A percentile compares a stretch with the other conserved stretches of the same genome.
These are phyloP conservation scores for Polychaeton citri DNA, from an alignment of 2,329 filamentous ascomycete genomes.

Conservation along the genomic window DNA sequence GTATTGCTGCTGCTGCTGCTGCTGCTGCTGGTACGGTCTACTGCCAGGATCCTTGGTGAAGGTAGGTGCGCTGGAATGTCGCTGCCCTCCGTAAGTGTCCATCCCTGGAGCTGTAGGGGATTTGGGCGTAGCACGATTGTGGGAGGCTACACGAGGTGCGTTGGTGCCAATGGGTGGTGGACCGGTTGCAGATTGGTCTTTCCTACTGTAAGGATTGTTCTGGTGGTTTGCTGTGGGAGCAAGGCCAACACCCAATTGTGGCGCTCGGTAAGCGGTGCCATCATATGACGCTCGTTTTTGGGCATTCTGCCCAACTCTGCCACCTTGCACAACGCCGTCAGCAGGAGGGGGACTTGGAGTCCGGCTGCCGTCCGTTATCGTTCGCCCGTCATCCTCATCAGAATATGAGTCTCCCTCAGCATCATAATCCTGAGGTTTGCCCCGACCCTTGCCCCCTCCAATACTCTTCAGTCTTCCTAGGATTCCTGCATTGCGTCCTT, in stretches of 20 bases:
- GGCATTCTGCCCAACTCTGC: background rate
- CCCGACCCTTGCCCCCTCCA: slow-evolving; percentile 5
- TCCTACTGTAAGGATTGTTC: slow-evolving; percentile 1
- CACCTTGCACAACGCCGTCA: background rate
- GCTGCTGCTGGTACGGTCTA: background rate
- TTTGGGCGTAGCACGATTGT: slow-evolving; percentile 1
- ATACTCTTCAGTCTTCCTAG: slow-evolving; percentile 10
- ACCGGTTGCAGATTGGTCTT: slow-evolving; percentile 2
- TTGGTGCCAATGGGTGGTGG: slow-evolving; percentile 1
- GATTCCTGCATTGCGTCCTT: slow-evolving; percentile 6
- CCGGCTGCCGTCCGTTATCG: slow-evolving; percentile 2
- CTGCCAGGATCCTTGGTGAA: background rate
- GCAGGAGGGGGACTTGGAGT: background rate
- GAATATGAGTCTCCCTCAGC: slow-evolving; percentile 6
- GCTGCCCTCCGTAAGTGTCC: slow-evolving; percentile 1
- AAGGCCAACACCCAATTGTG: background rate
- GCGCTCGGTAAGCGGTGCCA: background rate
- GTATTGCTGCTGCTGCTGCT: background rate
- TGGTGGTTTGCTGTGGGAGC: background rate
- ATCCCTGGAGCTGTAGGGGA: background rate
- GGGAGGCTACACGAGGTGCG: slow-evolving; percentile 1
- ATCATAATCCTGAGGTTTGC: slow-evolving; percentile 7
- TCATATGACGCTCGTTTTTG: background rate
- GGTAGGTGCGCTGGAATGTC: slow-evolving; percentile 3
- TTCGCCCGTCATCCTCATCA: slow-evolving; percentile 1